These are phyloP conservation scores for Climacium dendroides DNA, from an alignment of 225 moss, liverwort and hornwort species.

Conservation along the genomic window DNA sequence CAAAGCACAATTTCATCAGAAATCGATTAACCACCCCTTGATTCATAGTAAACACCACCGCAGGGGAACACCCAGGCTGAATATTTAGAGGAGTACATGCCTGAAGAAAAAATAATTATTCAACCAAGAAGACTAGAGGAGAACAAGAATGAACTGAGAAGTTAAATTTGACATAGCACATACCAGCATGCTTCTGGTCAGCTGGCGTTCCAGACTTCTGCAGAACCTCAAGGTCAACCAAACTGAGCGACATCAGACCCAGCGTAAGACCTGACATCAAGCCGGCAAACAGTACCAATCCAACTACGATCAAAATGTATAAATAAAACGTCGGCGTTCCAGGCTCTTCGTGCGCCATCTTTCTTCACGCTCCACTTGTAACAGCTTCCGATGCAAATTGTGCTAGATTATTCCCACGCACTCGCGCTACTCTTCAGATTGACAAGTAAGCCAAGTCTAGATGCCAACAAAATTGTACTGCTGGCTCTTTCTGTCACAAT, in stretches of 20 bases:
- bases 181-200: slow-evolving; percentile 40
- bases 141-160: not conserved
- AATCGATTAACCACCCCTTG: not conserved
- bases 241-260: slow-evolving; percentile 44
- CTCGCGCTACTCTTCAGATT: not conserved
- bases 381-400: not conserved
- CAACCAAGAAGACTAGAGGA: not conserved
- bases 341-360: slow-evolving; percentile 29
- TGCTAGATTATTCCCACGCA: not conserved
- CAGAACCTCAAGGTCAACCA: slow-evolving; percentile 45
- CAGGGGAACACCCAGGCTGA: not conserved
- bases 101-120: not conserved
- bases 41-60: not conserved
- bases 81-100: not conserved
- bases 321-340: slow-evolving; percentile 35
- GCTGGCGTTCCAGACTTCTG: slow-evolving; percentile 25
- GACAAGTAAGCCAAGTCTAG: not conserved
- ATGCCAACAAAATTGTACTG: not conserved
- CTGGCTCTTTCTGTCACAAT: not conserved
- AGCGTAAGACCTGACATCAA: slow-evolving; percentile 44
- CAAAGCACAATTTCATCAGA: not conserved
- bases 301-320: slow-evolving; percentile 25
- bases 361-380: not conserved
- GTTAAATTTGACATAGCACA: not conserved
- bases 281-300: slow-evolving; percentile 39